Conservation (phyloP, 2,329 filamentous ascomycete species). For the Metarhizium humberi region DNA sequence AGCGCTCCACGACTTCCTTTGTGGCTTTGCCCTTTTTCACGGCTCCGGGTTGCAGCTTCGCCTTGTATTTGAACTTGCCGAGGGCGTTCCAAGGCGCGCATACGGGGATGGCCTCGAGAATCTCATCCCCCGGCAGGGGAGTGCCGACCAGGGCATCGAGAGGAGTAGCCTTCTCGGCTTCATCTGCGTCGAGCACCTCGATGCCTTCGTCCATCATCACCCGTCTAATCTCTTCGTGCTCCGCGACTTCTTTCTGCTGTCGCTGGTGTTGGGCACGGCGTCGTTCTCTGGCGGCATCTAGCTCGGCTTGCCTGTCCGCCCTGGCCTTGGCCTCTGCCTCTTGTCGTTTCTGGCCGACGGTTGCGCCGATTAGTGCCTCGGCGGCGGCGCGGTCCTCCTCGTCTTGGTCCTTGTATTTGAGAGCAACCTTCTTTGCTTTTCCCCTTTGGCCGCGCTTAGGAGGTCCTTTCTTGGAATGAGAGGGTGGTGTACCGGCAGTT, state of each 20-base stretch:
- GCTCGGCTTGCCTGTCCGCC: slow-evolving; percentile 57
- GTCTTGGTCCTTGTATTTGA: slow-evolving; percentile 90
- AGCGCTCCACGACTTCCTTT: slow-evolving; percentile 77
- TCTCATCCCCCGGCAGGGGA: slow-evolving; percentile 73
- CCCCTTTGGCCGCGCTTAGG: slow-evolving; percentile 65
- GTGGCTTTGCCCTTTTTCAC: slow-evolving; percentile 93
- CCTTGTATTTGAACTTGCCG: slow-evolving; percentile 78
- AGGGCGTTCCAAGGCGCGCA: slow-evolving; percentile 58
- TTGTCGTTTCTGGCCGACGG: slow-evolving; percentile 55
- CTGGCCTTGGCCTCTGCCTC: slow-evolving; percentile 61
- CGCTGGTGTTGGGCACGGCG: slow-evolving; percentile 72
- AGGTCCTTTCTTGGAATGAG: slow-evolving; percentile 28
- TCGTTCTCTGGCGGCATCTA: slow-evolving; percentile 62
- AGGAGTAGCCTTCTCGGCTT: slow-evolving; percentile 41
- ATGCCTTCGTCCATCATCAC: slow-evolving; percentile 49
- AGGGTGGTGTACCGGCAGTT: not conserved
- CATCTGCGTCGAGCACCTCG: slow-evolving; percentile 51
- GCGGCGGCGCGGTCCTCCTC: slow-evolving; percentile 83
- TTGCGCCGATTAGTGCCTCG: slow-evolving; percentile 76
- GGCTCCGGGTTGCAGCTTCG: slow-evolving; percentile 82
- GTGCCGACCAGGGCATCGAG: slow-evolving; percentile 69
- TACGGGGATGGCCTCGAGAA: slow-evolving; percentile 55
- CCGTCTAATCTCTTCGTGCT: slow-evolving; percentile 62
- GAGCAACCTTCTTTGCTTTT: slow-evolving; percentile 79
- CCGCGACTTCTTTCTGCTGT: slow-evolving; percentile 64